A percentile compares a stretch with the other conserved stretches of the same genome.
phyloP scores from a whole-genome alignment of 176 grass and related monocot genomes.

The Oryza brachyantha region DNA sequence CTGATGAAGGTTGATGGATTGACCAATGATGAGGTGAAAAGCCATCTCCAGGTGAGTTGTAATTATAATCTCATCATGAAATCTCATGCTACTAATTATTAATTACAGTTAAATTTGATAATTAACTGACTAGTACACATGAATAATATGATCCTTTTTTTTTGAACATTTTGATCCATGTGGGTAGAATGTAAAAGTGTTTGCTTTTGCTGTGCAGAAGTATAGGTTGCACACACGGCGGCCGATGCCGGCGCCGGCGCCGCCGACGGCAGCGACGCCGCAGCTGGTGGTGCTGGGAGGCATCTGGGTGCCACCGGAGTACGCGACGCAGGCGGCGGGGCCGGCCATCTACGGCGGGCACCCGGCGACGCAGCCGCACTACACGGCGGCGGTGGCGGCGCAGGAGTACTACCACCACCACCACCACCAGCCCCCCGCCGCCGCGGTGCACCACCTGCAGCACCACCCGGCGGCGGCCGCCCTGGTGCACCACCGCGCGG shows the following conservation, averaged over 20 bases:
- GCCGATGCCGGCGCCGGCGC: slow-evolving; percentile 47
- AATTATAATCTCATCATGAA: slow-evolving; percentile 41
- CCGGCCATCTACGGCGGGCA: slow-evolving; percentile 70
- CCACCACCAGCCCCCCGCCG: slow-evolving; percentile 36
- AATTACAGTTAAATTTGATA: background rate
- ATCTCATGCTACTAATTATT: background rate
- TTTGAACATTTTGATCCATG: too few species aligned
- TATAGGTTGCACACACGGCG: slow-evolving; percentile 83
- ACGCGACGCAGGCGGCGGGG: slow-evolving; percentile 51
- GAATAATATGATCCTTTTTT: background rate
- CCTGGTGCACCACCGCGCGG: slow-evolving; percentile 41
- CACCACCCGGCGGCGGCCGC: slow-evolving; percentile 34
- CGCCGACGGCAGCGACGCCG: slow-evolving; percentile 32
- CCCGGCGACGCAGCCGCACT: slow-evolving; percentile 54
- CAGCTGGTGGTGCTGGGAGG: slow-evolving; percentile 83
- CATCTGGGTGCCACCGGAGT: slow-evolving; percentile 92
- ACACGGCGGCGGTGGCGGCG: slow-evolving; percentile 48
- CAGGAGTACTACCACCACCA: slow-evolving; percentile 58
- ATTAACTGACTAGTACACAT: background rate
- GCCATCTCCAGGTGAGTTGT: slow-evolving; percentile 96
- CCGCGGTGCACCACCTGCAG: slow-evolving; percentile 56
- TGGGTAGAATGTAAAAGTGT: background rate
- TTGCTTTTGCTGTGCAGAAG: slow-evolving; percentile 47
- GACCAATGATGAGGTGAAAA: slow-evolving; percentile 98
- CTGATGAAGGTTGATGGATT: slow-evolving; percentile 94